phyloP scores from a whole-genome alignment of 225 moss, liverwort and hornwort species.

The Polytrichum formosum region DNA sequence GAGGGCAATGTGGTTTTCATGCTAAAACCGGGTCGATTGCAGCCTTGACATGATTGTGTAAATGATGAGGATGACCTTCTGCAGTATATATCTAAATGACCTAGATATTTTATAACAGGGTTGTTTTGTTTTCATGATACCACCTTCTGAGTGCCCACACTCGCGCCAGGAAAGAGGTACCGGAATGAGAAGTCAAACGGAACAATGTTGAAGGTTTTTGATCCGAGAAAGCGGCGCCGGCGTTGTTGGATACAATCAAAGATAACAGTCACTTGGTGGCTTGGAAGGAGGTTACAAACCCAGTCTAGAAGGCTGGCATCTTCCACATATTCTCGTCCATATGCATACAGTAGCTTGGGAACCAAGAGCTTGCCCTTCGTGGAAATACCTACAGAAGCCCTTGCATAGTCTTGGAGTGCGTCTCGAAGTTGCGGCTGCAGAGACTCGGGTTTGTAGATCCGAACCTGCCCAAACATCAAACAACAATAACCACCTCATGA shows the following conservation, averaged over 20 bases:
- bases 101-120: too few relatives aligned
- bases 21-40: not conserved
- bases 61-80: not conserved
- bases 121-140: not conserved
- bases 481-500: not conserved
- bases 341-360: constrained; percentile 72
- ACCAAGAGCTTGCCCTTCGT: constrained; percentile 70
- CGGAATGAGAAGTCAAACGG: constrained; percentile 72
- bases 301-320: constrained; percentile 65
- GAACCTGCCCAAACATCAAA: constrained; percentile 45
- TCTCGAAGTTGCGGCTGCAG: constrained; percentile 66
- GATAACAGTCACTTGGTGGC: constrained; percentile 63
- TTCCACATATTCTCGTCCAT: constrained; percentile 71
- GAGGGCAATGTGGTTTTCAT: not conserved
- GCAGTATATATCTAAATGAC: not conserved
- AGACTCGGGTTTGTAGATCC: constrained; percentile 55
- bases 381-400: constrained; percentile 69
- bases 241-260: constrained; percentile 78
- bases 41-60: not conserved
- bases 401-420: constrained; percentile 65
- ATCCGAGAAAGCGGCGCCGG: constrained; percentile 55
- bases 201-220: constrained; percentile 61
- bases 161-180: constrained; percentile 45
- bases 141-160: not conserved
- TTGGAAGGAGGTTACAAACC: constrained; percentile 75